Evolutionary conservation across 768 basidiomycete species (phyloP).

Genomic region (Hortiboletus flavorubellus): DNA sequence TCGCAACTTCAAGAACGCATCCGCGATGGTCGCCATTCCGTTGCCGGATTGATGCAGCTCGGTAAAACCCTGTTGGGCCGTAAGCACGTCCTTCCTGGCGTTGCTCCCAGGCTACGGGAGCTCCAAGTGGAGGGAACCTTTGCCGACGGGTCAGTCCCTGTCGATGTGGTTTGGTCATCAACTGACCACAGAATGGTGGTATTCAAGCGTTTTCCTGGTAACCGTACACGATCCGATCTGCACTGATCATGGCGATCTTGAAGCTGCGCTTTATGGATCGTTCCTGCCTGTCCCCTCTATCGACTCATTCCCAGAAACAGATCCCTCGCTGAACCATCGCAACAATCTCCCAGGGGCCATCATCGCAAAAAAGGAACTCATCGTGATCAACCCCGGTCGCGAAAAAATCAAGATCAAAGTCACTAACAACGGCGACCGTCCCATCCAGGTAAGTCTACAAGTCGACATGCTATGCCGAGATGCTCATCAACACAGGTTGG

Average conservation of each 20-base stretch:
- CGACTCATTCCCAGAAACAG: slow-evolving; percentile 57
- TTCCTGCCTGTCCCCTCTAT: slow-evolving; percentile 80
- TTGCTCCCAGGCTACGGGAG: slow-evolving; percentile 71
- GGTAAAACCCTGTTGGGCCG: slow-evolving; percentile 88
- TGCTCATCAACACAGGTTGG: slow-evolving; percentile 56
- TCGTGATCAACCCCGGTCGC: slow-evolving; percentile 74
- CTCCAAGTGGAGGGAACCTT: slow-evolving; percentile 96
- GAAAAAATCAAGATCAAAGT: slow-evolving; percentile 69
- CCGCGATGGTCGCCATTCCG: slow-evolving; percentile 83
- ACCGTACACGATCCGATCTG: slow-evolving; percentile 96
- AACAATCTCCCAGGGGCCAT: slow-evolving; percentile 73
- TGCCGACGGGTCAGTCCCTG: slow-evolving; percentile 62
- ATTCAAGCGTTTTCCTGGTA: slow-evolving; percentile 74
- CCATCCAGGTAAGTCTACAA: slow-evolving; percentile 67
- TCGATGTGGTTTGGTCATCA: not conserved
- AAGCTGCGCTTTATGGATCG: slow-evolving; percentile 89
- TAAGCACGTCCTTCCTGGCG: slow-evolving; percentile 83
- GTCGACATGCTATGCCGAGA: not conserved
- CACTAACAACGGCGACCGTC: slow-evolving; percentile 89
- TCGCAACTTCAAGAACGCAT: slow-evolving; percentile 92
- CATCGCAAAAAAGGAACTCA: slow-evolving; percentile 58
- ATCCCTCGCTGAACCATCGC: slow-evolving; percentile 46
- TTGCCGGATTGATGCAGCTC: slow-evolving; percentile 89
- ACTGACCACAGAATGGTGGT: not conserved
- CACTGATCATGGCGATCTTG: slow-evolving; percentile 73